Evolutionary conservation across 2,329 filamentous ascomycete genomes (phyloP).

Genomic region (Monilinia polystroma): DNA sequence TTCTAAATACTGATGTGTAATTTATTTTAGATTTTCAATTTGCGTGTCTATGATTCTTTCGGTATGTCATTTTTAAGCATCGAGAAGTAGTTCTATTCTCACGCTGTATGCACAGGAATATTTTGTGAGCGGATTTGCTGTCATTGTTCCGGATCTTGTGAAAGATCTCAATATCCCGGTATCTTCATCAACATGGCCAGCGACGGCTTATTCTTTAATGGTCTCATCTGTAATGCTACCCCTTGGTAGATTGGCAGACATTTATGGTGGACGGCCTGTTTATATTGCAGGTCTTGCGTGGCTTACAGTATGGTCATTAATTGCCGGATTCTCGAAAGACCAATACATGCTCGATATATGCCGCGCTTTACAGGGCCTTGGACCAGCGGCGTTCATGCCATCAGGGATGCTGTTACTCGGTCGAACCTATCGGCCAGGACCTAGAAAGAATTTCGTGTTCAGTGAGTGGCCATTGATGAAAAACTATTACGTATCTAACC

Average conservation of each 20-base stretch:
- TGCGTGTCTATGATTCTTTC: constrained; percentile 22
- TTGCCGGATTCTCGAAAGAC: constrained; percentile 66
- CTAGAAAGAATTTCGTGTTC: constrained; percentile 62
- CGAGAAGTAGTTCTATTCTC: not conserved
- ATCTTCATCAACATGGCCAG: constrained; percentile 59
- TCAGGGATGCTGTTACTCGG: constrained; percentile 64
- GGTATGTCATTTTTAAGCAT: constrained; percentile 3
- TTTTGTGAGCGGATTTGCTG: constrained; percentile 69
- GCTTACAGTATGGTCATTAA: constrained; percentile 64
- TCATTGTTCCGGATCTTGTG: constrained; percentile 64
- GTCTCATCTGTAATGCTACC: constrained; percentile 57
- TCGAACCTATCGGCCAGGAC: constrained; percentile 60
- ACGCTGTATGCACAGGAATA: constrained; percentile 48
- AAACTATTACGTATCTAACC: not conserved
- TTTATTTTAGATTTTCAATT: constrained; percentile 15
- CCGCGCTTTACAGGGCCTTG: constrained; percentile 70
- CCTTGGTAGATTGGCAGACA: constrained; percentile 57
- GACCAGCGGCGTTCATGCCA: constrained; percentile 66
- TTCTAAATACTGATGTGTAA: not conserved
- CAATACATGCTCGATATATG: constrained; percentile 67
- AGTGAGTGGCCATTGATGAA: constrained; percentile 27
- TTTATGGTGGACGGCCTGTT: constrained; percentile 57
- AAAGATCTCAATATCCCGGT: constrained; percentile 60
- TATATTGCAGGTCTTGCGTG: constrained; percentile 58
- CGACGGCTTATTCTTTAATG: constrained; percentile 56